Percentiles rank a stretch among this genome's conserved stretches.
phyloP scores from a whole-genome alignment of 805 yeast species.

The Metschnikowia borealis region DNA sequence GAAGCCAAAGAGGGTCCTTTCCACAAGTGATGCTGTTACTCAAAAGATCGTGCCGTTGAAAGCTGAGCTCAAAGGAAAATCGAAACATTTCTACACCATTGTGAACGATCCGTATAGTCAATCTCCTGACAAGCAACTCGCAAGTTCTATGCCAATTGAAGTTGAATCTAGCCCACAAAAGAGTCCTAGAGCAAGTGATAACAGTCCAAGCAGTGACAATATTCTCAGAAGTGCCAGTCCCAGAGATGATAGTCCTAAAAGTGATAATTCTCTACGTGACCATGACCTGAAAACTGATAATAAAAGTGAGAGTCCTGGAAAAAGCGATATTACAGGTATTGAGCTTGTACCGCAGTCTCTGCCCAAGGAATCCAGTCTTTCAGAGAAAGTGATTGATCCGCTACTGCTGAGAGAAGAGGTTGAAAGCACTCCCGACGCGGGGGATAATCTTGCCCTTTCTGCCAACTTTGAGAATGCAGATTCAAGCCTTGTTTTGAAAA shows the following conservation, averaged over 20 bases:
- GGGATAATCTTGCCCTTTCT: neutral
- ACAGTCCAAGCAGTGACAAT: too few relatives aligned
- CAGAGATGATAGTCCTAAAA: too few relatives aligned
- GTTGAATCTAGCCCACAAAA: neutral
- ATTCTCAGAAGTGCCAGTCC: too few relatives aligned
- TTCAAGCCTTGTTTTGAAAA: neutral
- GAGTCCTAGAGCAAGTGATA: neutral
- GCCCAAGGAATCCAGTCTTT: slow-evolving; percentile 2
- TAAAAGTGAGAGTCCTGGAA: neutral
- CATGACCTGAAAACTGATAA: too few relatives aligned
- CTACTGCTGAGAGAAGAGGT: neutral
- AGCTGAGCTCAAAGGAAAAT: neutral
- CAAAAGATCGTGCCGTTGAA: neutral
- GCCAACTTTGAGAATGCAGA: neutral
- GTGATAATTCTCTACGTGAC: too few relatives aligned
- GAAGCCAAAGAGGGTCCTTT: neutral
- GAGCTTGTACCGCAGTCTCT: slow-evolving; percentile 3
- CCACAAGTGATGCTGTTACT: neutral
- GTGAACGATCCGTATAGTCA: neutral
- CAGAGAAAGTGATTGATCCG: neutral
- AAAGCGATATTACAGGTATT: neutral
- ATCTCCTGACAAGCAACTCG: neutral
- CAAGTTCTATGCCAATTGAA: neutral
- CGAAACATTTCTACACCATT: neutral
- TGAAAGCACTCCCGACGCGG: neutral